Evolutionary conservation across 495 filamentous ascomycete genomes (phyloP).

Genomic region (Cryomyces minteri): DNA sequence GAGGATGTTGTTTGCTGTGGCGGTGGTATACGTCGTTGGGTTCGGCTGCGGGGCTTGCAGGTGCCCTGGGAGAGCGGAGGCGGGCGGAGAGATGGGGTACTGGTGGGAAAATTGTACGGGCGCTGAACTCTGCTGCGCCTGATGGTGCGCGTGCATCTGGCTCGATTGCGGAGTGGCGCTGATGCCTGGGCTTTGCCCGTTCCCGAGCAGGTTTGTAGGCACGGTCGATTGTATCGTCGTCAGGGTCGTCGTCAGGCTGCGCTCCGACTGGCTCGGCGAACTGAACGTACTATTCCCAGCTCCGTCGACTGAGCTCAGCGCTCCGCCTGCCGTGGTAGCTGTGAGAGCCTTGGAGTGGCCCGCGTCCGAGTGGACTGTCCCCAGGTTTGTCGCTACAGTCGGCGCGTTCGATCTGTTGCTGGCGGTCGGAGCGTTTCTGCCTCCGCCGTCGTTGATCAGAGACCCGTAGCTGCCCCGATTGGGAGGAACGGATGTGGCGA

Average conservation of each 20-base stretch:
- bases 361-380: slow-evolving; percentile 51
- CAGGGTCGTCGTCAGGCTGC: slow-evolving; percentile 82
- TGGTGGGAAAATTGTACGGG: slow-evolving; percentile 73
- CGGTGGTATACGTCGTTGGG: slow-evolving; percentile 68
- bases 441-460: slow-evolving; percentile 30
- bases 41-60: slow-evolving; percentile 38
- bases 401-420: slow-evolving; percentile 56
- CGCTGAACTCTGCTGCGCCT: slow-evolving; percentile 7
- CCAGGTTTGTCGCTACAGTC: slow-evolving; percentile 64
- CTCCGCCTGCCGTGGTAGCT: slow-evolving; percentile 44
- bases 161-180: slow-evolving; percentile 13
- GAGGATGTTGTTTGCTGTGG: slow-evolving; percentile 79
- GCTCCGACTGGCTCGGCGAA: slow-evolving; percentile 78
- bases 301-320: slow-evolving; percentile 45
- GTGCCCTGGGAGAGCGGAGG: slow-evolving; percentile 68
- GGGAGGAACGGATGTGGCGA: slow-evolving; percentile 26
- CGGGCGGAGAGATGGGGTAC: slow-evolving; percentile 53
- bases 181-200: slow-evolving; percentile 19
- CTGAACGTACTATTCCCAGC: slow-evolving; percentile 71
- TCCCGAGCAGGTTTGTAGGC: slow-evolving; percentile 38
- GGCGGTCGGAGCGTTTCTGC: slow-evolving; percentile 28
- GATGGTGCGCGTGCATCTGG: slow-evolving; percentile 25
- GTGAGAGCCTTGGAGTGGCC: slow-evolving; percentile 66
- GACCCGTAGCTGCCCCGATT: slow-evolving; percentile 18
- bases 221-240: slow-evolving; percentile 88